These are phyloP conservation scores for Monascus purpureus DNA, from an alignment of 495 filamentous ascomycete species.

Conservation along the genomic window DNA sequence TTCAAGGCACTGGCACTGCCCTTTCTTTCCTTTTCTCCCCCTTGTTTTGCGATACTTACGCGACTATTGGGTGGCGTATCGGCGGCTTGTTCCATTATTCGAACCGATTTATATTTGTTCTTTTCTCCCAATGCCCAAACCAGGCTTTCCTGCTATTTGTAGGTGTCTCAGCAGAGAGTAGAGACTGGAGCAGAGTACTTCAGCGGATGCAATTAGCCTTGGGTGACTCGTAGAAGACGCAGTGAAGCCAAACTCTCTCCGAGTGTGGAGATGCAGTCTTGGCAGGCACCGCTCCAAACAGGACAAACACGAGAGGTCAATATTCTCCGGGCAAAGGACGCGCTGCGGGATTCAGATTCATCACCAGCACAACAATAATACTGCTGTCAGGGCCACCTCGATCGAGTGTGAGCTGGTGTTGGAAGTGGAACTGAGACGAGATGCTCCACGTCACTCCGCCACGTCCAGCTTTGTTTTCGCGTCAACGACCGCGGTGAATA, in stretches of 20 bases:
- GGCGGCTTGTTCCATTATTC: constrained; percentile 5
- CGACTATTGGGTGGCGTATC: constrained; percentile 8
- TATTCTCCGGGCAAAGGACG: not conserved
- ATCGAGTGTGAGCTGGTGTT: too few species aligned
- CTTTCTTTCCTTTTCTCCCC: constrained; percentile 1
- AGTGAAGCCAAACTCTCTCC: too few species aligned
- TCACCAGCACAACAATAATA: not conserved
- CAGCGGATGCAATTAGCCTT: too few species aligned
- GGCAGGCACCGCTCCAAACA: not conserved
- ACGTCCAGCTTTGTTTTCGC: not conserved
- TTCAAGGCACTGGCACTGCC: constrained; percentile 3
- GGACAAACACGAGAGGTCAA: not conserved
- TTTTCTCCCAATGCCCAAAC: not conserved
- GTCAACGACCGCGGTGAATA: constrained; percentile 1
- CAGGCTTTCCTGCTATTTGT: not conserved
- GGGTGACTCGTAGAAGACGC: too few species aligned
- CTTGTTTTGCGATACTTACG: too few species aligned
- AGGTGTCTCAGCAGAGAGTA: too few species aligned
- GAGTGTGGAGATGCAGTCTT: too few species aligned
- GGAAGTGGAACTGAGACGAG: not conserved
- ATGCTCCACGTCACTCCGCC: not conserved
- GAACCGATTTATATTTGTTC: not conserved
- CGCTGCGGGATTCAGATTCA: not conserved
- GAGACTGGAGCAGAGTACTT: too few species aligned
- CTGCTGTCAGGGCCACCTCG: too few species aligned